Conservation (phyloP, 305 asterid species). For the Fraxinus latifolia region DNA sequence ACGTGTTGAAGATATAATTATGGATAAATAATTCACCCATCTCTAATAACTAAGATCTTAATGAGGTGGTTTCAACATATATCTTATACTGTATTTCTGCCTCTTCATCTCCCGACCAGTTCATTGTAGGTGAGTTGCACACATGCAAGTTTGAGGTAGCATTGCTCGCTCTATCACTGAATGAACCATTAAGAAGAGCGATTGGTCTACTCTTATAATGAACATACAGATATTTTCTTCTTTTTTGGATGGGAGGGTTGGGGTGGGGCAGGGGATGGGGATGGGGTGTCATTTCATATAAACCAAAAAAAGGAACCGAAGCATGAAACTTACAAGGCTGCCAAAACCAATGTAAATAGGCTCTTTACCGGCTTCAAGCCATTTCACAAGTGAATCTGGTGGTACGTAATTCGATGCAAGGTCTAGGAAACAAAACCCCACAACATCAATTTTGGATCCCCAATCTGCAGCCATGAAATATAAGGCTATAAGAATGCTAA, state of each 20-base stretch:
- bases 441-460: conserved; percentile 85
- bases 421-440: conserved; percentile 92
- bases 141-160: neutral
- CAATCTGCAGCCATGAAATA: conserved; percentile 53
- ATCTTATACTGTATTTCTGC: neutral
- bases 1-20: neutral
- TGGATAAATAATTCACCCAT: neutral
- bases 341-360: conserved; percentile 94
- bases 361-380: conserved; percentile 65
- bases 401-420: conserved; percentile 82
- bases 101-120: neutral
- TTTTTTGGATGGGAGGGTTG: neutral
- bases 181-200: neutral
- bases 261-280: neutral
- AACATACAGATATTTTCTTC: neutral
- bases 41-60: neutral
- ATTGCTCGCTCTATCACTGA: neutral
- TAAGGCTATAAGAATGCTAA: conserved; percentile 2
- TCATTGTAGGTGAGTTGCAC: neutral
- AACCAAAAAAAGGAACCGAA: neutral
- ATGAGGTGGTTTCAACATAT: neutral
- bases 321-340: conserved; percentile 70
- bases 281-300: neutral
- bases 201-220: neutral
- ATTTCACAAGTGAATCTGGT: conserved; percentile 64